These are phyloP conservation scores for Lentinula edodes DNA, from an alignment of 768 basidiomycete species.

Conservation along the genomic window DNA sequence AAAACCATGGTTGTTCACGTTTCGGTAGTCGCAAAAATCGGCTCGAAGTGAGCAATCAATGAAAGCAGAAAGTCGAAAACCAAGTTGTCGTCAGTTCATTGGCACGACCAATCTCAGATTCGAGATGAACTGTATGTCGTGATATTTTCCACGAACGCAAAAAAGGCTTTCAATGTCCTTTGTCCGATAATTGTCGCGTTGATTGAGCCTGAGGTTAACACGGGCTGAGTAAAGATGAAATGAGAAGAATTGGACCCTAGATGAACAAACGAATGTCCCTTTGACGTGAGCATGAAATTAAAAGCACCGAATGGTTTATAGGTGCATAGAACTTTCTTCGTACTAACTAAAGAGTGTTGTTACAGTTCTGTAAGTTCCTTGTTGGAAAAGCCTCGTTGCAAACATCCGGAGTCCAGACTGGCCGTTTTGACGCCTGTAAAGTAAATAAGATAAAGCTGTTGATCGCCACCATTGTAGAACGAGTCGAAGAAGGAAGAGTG, in stretches of 20 bases:
- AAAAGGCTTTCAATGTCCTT: conserved; percentile 3
- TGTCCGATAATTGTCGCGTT: background rate
- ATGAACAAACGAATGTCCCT: background rate
- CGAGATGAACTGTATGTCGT: background rate
- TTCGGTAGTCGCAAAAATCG: background rate
- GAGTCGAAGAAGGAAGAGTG: background rate
- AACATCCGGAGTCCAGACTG: background rate
- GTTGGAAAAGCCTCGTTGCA: conserved; percentile 3
- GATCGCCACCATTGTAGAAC: background rate
- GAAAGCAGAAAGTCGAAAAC: background rate
- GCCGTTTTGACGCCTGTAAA: background rate
- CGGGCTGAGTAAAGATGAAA: background rate
- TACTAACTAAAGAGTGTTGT: background rate
- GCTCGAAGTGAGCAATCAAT: background rate
- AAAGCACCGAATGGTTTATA: background rate
- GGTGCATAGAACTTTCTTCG: background rate
- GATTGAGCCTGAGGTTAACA: background rate
- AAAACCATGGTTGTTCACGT: background rate
- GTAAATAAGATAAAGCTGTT: background rate
- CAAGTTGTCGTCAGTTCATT: background rate
- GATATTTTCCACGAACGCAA: background rate
- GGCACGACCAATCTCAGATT: background rate
- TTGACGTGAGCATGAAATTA: conserved; percentile 6
- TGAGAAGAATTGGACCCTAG: background rate
- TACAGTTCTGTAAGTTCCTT: background rate